phyloP scores from a whole-genome alignment of 2,329 filamentous ascomycete genomes.

The Alternaria ventricosa region DNA sequence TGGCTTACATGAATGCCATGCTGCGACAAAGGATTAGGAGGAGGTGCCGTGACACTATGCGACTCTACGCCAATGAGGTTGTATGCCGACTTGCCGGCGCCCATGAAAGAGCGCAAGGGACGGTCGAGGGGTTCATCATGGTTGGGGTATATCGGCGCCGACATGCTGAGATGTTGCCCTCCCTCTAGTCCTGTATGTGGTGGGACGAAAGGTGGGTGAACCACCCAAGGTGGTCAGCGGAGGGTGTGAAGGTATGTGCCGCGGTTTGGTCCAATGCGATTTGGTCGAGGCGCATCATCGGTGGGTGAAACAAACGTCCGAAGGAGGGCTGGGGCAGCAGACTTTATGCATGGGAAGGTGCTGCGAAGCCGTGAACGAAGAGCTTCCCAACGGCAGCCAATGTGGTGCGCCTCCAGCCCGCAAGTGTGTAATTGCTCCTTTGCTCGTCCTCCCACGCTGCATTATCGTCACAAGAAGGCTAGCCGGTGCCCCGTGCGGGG shows the following conservation, averaged over 20 bases:
- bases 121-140: not conserved
- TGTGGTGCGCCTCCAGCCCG: not conserved
- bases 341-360: not conserved
- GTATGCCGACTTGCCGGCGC: not conserved
- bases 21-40: conserved; percentile 7
- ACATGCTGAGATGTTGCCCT: not conserved
- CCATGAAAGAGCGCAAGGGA: not conserved
- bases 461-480: not conserved
- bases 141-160: not conserved
- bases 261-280: not conserved
- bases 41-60: not conserved
- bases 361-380: not conserved
- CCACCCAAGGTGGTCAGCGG: not conserved
- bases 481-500: not conserved
- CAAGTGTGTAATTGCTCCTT: not conserved
- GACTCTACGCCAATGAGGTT: not conserved
- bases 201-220: not conserved
- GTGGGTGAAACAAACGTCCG: not conserved
- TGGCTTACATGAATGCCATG: conserved; percentile 7
- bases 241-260: not conserved
- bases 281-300: not conserved
- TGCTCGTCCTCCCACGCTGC: not conserved
- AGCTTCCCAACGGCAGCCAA: not conserved
- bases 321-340: not conserved
- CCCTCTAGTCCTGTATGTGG: not conserved